phyloP scores from a whole-genome alignment of 2,329 filamentous ascomycete genomes.

The Alternaria sp. region DNA sequence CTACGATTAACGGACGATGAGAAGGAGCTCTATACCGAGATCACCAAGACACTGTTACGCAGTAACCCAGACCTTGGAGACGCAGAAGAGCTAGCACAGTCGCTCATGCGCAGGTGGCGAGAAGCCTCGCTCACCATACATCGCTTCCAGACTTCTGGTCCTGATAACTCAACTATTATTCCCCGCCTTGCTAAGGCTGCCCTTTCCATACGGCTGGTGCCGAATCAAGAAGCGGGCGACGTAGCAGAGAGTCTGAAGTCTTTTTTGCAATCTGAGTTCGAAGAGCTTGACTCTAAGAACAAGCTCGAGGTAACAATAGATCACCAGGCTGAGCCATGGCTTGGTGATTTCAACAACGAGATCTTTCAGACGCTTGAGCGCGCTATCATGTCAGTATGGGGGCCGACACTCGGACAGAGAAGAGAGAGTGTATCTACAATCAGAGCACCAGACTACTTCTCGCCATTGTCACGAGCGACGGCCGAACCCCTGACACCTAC shows the following conservation, averaged over 20 bases:
- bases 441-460: slow-evolving; percentile 30
- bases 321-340: slow-evolving; percentile 94
- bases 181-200: slow-evolving; percentile 88
- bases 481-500: slow-evolving; percentile 9
- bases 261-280: slow-evolving; percentile 77
- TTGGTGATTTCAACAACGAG: slow-evolving; percentile 88
- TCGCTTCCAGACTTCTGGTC: slow-evolving; percentile 89
- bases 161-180: slow-evolving; percentile 86
- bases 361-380: slow-evolving; percentile 89
- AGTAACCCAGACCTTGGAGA: slow-evolving; percentile 72
- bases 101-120: slow-evolving; percentile 92
- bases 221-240: slow-evolving; percentile 86
- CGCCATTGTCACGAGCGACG: slow-evolving; percentile 19
- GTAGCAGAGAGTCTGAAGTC: slow-evolving; percentile 72
- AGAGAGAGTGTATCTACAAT: slow-evolving; percentile 16
- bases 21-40: slow-evolving; percentile 82
- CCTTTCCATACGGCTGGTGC: slow-evolving; percentile 89
- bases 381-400: slow-evolving; percentile 87
- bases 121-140: slow-evolving; percentile 95
- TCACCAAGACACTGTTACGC: slow-evolving; percentile 76
- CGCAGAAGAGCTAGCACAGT: slow-evolving; percentile 76
- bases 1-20: slow-evolving; percentile 78
- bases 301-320: slow-evolving; percentile 82
- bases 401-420: slow-evolving; percentile 58
- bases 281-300: slow-evolving; percentile 79